Percentiles rank a stretch among this genome's conserved stretches.
phyloP scores from a whole-genome alignment of 1,284 basidiomycete species.

The Trichosporon sp. region DNA sequence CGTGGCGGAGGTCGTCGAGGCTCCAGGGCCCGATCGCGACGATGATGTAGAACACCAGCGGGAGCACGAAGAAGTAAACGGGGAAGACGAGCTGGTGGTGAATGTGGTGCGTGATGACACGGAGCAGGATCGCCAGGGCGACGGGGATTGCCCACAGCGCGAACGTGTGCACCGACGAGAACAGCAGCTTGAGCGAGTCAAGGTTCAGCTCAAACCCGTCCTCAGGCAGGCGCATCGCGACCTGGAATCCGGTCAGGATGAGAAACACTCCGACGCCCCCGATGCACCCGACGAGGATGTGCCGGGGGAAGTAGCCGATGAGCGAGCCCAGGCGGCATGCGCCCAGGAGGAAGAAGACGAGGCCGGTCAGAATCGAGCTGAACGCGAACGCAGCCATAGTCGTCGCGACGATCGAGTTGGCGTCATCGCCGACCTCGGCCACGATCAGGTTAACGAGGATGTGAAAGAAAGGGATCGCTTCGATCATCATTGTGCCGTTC shows the following conservation, averaged over 20 bases:
- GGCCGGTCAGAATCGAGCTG: constrained; percentile 85
- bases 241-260: constrained; percentile 78
- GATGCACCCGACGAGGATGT: constrained; percentile 92
- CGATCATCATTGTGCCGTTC: constrained; percentile 99
- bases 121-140: constrained; percentile 68
- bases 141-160: constrained; percentile 72
- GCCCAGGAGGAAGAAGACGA: constrained; percentile 84
- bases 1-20: constrained; percentile 59
- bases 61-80: constrained; percentile 80
- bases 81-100: constrained; percentile 91
- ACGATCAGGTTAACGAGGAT: constrained; percentile 79
- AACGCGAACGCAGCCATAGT: constrained; percentile 86
- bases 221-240: constrained; percentile 76
- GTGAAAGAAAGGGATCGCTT: constrained; percentile 95
- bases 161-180: constrained; percentile 60
- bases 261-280: constrained; percentile 94
- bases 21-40: constrained; percentile 63
- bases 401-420: constrained; percentile 74
- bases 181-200: constrained; percentile 59
- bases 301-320: constrained; percentile 93
- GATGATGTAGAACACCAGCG: constrained; percentile 76
- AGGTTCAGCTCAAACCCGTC: constrained; percentile 69
- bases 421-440: constrained; percentile 64
- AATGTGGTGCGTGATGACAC: constrained; percentile 73
- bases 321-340: constrained; percentile 74